Evolutionary conservation across 1,139 yeast genomes (phyloP), one percentile per base, ranked within the genome.

Genomic region (Debaryomyces nepalensis): DNA sequence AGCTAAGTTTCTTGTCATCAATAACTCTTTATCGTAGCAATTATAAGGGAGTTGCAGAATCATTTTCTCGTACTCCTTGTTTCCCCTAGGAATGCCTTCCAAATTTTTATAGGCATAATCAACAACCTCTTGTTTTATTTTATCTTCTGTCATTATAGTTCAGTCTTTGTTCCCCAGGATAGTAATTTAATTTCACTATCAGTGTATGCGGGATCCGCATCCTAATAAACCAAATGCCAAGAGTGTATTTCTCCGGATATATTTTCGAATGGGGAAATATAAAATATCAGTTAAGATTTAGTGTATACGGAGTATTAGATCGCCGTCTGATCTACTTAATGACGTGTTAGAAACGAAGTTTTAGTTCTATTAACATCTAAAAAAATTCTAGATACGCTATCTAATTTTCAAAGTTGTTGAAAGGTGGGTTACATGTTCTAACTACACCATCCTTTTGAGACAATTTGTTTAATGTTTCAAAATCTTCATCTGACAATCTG

Each of bases 21-120:
- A 45, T 20, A 63, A 52, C 22, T 42, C 43, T 5, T 41, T 38
- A 27, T 55, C 55, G 50, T 52, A 53, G 37, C 59, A 56, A 44
- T 60, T 50, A 49, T 61, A 63, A 4, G 64, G 59, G 23, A 55
- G 40, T 16, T 61, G 50, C 50, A 53, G 53, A 42, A 63, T 59
- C 68, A 63, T 63, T 41, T 58, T 59, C 39, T 61, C 64, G 43
- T 62, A 63, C 37, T 59, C 66, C 6, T 72, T 74, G 5, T 55
- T 57, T 4, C 70, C 69, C 40, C 61, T 59, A 6, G 82, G 82
- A 7, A 77, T 50, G 44, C 73, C 63, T 34, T 64, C 52, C 46
- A 75, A 60, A 49, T 71, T 71, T 4, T 59, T 55, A 47, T 67
- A 66, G 8, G 78, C 79, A 50, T 59, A 75, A 14, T 63, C 58